phyloP scores from a whole-genome alignment of 2,329 filamentous ascomycete species.

The Microsporum audouinii region DNA sequence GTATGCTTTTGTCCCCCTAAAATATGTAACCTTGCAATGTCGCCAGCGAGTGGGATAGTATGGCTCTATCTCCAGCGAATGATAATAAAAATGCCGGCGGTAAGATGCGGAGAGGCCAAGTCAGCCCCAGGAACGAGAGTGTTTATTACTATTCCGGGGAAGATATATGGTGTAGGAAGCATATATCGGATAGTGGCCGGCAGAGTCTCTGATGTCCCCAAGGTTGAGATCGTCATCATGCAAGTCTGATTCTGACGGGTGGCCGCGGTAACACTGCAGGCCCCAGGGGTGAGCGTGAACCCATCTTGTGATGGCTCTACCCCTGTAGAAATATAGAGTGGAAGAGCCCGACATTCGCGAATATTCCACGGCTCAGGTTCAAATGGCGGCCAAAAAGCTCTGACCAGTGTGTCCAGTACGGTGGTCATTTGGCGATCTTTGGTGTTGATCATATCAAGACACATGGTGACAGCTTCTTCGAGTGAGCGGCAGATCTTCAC shows the following conservation, averaged over 20 bases:
- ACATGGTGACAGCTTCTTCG: not conserved
- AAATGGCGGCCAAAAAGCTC: not conserved
- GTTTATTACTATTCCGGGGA: not conserved
- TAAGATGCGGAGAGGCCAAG: slow-evolving; percentile 1
- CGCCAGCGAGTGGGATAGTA: not conserved
- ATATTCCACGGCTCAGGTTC: not conserved
- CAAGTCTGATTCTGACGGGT: not conserved
- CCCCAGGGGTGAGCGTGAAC: slow-evolving; percentile 1
- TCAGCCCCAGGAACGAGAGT: not conserved
- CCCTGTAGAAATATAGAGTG: not conserved
- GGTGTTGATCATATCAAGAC: not conserved
- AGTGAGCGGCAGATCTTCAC: not conserved
- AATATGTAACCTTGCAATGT: slow-evolving; percentile 1
- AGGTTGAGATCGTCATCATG: not conserved
- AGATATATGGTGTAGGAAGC: not conserved
- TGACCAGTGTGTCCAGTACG: not conserved
- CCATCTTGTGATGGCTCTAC: slow-evolving; percentile 1
- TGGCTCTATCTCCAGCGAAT: not conserved
- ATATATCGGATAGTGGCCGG: not conserved
- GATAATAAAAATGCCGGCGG: not conserved
- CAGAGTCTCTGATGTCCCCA: not conserved
- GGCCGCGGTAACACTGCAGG: slow-evolving; percentile 2
- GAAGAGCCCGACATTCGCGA: not conserved
- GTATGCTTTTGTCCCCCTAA: not conserved
- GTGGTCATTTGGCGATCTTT: not conserved